Evolutionary conservation across 2,329 filamentous ascomycete species (phyloP).

Genomic region (Calonectria pseudoreteaudii): DNA sequence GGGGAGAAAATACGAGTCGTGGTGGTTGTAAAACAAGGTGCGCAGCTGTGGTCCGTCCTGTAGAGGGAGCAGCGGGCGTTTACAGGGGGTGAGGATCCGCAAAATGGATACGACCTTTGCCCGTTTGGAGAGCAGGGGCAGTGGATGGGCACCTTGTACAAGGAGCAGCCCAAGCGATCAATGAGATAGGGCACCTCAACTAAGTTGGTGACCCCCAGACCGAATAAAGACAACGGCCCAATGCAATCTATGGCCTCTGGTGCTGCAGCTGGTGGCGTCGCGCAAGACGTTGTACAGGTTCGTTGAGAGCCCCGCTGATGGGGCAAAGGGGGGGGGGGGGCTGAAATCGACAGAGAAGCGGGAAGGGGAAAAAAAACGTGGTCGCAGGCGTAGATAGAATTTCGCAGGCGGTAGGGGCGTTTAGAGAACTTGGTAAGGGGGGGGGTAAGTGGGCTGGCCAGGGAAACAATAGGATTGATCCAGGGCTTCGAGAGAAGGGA

Average conservation of each 20-base stretch:
- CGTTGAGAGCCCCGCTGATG: slow-evolving; percentile 23
- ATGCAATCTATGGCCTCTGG: slow-evolving; percentile 30
- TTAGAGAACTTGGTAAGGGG: neutral
- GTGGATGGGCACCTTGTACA: neutral
- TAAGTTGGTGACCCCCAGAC: slow-evolving; percentile 27
- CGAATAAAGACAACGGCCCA: slow-evolving; percentile 26
- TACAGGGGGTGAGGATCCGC: slow-evolving; percentile 34
- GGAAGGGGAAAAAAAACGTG: neutral
- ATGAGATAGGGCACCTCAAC: neutral
- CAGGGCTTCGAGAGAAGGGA: neutral
- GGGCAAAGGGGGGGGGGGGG: neutral
- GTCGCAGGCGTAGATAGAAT: neutral
- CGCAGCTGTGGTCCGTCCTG: slow-evolving; percentile 2
- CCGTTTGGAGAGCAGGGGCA: slow-evolving; percentile 16
- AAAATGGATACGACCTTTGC: slow-evolving; percentile 38
- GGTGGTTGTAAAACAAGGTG: slow-evolving; percentile 17
- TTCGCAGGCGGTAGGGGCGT: neutral
- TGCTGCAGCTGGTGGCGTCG: slow-evolving; percentile 33
- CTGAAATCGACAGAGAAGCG: neutral
- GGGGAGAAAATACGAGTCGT: slow-evolving; percentile 29
- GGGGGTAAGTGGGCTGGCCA: neutral
- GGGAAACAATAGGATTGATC: neutral
- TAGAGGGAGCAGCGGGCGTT: slow-evolving; percentile 15
- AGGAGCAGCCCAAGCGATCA: neutral
- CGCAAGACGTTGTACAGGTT: slow-evolving; percentile 33